These are phyloP conservation scores for Gracilaria domingensis DNA, from an alignment of 23 red algal genomes.

Conservation along the genomic window DNA sequence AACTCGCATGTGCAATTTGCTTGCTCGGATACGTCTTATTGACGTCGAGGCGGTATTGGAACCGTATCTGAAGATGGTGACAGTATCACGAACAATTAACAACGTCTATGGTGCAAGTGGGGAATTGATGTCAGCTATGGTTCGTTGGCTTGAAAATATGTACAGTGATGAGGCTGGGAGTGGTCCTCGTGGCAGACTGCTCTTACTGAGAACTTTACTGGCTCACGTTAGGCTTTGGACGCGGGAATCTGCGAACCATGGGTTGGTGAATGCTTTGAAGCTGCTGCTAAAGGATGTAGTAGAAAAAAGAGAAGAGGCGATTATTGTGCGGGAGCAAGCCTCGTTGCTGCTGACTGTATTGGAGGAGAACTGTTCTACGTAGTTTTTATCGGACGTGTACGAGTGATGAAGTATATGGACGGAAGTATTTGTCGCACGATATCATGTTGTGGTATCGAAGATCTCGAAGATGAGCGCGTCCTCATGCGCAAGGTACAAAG, in stretches of 20 bases:
- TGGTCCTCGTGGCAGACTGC: constrained; percentile 66
- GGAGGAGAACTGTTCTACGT: constrained; percentile 12
- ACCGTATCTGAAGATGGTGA: constrained; percentile 83
- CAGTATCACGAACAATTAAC: constrained; percentile 48
- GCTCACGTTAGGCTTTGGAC: constrained; percentile 64
- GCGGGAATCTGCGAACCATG: constrained; percentile 22
- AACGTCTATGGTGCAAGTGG: constrained; percentile 51
- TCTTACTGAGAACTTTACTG: constrained; percentile 64
- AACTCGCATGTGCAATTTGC: constrained; percentile 35
- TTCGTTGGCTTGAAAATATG: constrained; percentile 66
- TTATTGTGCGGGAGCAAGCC: constrained; percentile 75
- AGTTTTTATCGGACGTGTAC: not conserved
- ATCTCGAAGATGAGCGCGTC: no score
- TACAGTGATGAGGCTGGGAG: constrained; percentile 30
- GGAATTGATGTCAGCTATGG: constrained; percentile 46
- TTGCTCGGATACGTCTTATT: constrained; percentile 51
- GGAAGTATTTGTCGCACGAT: no score
- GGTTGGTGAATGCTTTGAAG: constrained; percentile 43
- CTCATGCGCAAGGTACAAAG: no score
- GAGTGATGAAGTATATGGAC: not conserved
- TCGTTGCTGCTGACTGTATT: constrained; percentile 49
- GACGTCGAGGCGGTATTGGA: constrained; percentile 81
- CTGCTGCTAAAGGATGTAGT: constrained; percentile 63
- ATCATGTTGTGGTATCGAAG: no score
- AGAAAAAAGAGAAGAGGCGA: constrained; percentile 53